These are phyloP conservation scores for Mycena galericulata DNA, from an alignment of 768 basidiomycete genomes.

Conservation along the genomic window DNA sequence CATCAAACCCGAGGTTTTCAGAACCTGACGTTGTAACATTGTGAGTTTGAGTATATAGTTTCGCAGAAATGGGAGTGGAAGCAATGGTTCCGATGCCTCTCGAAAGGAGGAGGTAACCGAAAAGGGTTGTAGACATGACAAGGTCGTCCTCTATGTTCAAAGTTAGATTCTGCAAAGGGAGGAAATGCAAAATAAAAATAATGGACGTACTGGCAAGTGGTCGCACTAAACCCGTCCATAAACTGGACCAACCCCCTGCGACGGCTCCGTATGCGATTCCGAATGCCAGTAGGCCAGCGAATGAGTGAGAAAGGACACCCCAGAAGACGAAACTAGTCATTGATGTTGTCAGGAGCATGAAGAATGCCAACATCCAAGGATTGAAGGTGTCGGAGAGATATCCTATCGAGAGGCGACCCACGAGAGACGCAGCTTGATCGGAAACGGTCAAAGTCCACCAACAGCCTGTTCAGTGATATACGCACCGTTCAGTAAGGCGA, in stretches of 20 bases:
- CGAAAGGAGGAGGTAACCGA: conserved; percentile 40
- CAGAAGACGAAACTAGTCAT: conserved; percentile 42
- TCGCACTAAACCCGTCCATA: conserved; percentile 42
- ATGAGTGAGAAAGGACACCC: conserved; percentile 42
- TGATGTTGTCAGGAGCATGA: conserved; percentile 32
- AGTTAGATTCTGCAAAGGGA: not conserved
- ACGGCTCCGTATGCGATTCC: conserved; percentile 40
- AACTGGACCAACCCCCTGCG: conserved; percentile 41
- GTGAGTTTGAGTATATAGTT: not conserved
- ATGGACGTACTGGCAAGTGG: no score
- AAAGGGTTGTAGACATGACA: conserved; percentile 39
- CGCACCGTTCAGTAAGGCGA: not conserved
- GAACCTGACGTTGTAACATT: not conserved
- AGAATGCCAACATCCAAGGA: conserved; percentile 33
- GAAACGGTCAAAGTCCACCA: no score
- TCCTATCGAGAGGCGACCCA: conserved; percentile 42
- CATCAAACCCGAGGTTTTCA: conserved; percentile 39
- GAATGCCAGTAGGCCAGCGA: conserved; percentile 40
- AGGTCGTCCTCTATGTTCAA: no score
- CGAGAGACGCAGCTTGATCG: conserved; percentile 29
- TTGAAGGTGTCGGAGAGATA: conserved; percentile 41
- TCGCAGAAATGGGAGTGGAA: conserved; percentile 41
- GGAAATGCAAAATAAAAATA: no score
- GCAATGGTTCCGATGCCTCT: conserved; percentile 46
- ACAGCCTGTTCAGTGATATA: no score